A percentile compares a stretch with the other conserved stretches of the same genome.
Evolutionary conservation across 345 rosid genomes (phyloP).

Genomic region (Salix suchowensis): DNA sequence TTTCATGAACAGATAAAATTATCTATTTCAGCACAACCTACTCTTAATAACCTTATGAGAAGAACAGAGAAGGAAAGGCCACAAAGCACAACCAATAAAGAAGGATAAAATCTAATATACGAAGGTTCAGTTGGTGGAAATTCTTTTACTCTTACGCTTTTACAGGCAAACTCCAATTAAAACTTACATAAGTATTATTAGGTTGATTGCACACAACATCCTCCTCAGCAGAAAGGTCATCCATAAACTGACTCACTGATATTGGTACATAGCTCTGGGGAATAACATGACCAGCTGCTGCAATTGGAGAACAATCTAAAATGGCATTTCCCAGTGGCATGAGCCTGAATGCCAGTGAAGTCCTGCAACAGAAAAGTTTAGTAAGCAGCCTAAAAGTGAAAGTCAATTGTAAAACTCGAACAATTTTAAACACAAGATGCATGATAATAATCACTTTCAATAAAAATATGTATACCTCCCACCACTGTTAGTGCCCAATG

Average conservation of each 20-base stretch:
- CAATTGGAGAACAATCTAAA: constrained; percentile 91
- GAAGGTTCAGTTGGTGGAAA: neutral
- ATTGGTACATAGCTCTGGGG: constrained; percentile 88
- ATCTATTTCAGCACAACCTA: neutral
- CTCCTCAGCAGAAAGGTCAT: constrained; percentile 95
- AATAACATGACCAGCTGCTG: constrained; percentile 93
- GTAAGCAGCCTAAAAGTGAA: constrained; percentile 2
- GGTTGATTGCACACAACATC: constrained; percentile 51
- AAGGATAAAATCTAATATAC: neutral
- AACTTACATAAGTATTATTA: constrained; percentile 64
- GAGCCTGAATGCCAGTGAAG: constrained; percentile 80
- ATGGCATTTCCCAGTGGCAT: constrained; percentile 95
- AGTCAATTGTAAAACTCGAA: constrained; percentile 5
- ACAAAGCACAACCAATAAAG: neutral
- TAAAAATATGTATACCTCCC: constrained; percentile 57
- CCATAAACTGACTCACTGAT: constrained; percentile 98
- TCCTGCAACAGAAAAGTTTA: constrained; percentile 42
- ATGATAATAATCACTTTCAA: constrained; percentile 8
- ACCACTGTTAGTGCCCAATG: constrained; percentile 41
- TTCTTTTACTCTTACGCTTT: neutral
- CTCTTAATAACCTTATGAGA: neutral
- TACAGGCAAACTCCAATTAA: neutral
- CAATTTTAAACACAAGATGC: constrained; percentile 6
- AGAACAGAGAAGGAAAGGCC: neutral
- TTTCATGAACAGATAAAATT: neutral